Evolutionary conservation across 306 rosid species (phyloP).

Genomic region (Quercus glauca): DNA sequence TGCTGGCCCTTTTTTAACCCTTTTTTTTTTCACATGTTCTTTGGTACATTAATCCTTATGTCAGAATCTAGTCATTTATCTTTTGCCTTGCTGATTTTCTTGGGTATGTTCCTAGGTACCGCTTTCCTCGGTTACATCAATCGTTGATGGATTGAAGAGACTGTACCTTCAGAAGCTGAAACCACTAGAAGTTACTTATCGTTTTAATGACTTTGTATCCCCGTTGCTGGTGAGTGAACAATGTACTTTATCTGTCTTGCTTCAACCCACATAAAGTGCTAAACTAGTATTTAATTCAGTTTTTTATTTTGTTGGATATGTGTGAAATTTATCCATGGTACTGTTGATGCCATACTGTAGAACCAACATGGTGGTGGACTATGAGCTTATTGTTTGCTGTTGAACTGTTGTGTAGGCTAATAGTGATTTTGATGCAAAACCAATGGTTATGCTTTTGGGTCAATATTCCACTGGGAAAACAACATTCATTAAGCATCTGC

Average conservation of each 20-base stretch:
- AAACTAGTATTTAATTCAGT: not conserved
- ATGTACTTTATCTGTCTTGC: not conserved
- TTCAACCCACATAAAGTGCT: not conserved
- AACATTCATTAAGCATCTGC: slow-evolving; percentile 92
- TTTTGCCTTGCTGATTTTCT: slow-evolving; percentile 3
- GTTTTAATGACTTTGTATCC: slow-evolving; percentile 80
- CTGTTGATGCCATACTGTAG: not conserved
- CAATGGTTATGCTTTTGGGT: slow-evolving; percentile 97
- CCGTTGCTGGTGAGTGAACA: slow-evolving; percentile 61
- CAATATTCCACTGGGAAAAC: slow-evolving; percentile 99
- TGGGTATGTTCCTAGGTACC: slow-evolving; percentile 46
- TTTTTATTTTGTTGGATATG: not conserved
- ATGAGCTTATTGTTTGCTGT: slow-evolving; percentile 6
- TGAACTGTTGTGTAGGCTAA: slow-evolving; percentile 52
- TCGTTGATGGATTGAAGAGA: slow-evolving; percentile 80
- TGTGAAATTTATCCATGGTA: not conserved
- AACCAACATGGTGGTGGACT: not conserved
- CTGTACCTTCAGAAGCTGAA: slow-evolving; percentile 87
- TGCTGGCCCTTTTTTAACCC: not conserved
- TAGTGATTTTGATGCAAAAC: slow-evolving; percentile 97
- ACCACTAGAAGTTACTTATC: slow-evolving; percentile 83
- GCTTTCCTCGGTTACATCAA: slow-evolving; percentile 78
- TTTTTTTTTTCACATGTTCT: not conserved
- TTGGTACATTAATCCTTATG: not conserved
- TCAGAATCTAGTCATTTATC: not conserved